Percentiles rank a stretch among this genome's conserved stretches.
Evolutionary conservation across 2,329 filamentous ascomycete species (phyloP).

Genomic region (Clonostachys byssicola): DNA sequence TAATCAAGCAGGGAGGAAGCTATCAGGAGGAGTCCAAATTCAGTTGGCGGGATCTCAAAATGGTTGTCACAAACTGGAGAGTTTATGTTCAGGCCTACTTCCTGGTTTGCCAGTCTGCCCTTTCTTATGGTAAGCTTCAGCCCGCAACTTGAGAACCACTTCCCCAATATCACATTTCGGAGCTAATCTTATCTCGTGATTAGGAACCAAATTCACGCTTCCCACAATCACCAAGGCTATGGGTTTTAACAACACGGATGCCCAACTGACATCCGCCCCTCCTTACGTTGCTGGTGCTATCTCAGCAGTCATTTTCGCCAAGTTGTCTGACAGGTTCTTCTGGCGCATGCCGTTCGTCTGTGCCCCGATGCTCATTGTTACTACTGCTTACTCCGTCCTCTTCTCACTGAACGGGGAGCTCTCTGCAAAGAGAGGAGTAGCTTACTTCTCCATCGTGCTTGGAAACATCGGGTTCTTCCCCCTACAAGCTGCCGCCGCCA

Average conservation of each 20-base stretch:
- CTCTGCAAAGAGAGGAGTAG: slow-evolving; percentile 37
- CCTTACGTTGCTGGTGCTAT: slow-evolving; percentile 59
- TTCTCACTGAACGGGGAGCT: slow-evolving; percentile 56
- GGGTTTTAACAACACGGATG: slow-evolving; percentile 17
- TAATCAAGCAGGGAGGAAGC: slow-evolving; percentile 22
- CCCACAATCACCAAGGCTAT: slow-evolving; percentile 15
- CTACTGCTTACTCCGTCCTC: slow-evolving; percentile 50
- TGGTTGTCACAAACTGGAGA: slow-evolving; percentile 20
- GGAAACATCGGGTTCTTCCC: slow-evolving; percentile 69
- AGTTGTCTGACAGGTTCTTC: slow-evolving; percentile 60
- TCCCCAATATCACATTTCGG: not conserved
- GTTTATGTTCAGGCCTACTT: slow-evolving; percentile 20
- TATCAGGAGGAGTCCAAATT: slow-evolving; percentile 12
- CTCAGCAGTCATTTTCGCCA: slow-evolving; percentile 60
- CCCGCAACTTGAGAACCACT: not conserved
- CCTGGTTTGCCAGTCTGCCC: slow-evolving; percentile 15
- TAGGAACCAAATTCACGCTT: slow-evolving; percentile 16
- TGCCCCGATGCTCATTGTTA: slow-evolving; percentile 50
- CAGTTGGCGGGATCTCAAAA: slow-evolving; percentile 14
- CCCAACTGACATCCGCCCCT: slow-evolving; percentile 44
- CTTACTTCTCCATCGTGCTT: slow-evolving; percentile 65
- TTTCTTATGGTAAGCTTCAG: slow-evolving; percentile 12
- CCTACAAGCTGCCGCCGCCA: slow-evolving; percentile 5
- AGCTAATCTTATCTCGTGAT: not conserved
- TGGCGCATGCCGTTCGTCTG: slow-evolving; percentile 67